Evolutionary conservation across 805 yeast genomes (phyloP).

Genomic region (Kregervanrija fluxuum): DNA sequence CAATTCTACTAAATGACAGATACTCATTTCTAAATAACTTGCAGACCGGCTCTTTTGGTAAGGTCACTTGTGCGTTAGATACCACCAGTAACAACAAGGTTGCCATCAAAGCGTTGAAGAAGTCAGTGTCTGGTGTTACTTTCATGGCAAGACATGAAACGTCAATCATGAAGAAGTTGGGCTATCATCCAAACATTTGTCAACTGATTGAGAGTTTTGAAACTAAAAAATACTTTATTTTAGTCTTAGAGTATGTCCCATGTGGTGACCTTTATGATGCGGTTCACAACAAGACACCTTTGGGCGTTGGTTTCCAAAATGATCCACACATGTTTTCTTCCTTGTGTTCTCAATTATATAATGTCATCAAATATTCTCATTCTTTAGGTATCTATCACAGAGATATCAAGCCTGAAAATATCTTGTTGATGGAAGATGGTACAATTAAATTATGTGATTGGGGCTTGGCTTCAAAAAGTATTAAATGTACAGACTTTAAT

Average conservation of each 20-base stretch:
- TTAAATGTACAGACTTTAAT: constrained; percentile 27
- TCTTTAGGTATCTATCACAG: constrained; percentile 56
- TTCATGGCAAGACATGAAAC: constrained; percentile 52
- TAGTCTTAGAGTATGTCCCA: constrained; percentile 61
- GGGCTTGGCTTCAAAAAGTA: constrained; percentile 51
- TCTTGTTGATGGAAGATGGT: constrained; percentile 44
- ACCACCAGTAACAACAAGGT: constrained; percentile 28
- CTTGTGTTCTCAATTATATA: constrained; percentile 41
- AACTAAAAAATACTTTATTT: constrained; percentile 40
- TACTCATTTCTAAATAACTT: constrained; percentile 38
- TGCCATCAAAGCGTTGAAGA: constrained; percentile 49
- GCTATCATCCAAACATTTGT: constrained; percentile 49
- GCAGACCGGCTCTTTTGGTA: constrained; percentile 57
- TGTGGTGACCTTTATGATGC: constrained; percentile 65
- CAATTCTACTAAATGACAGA: constrained; percentile 27
- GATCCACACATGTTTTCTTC: constrained; percentile 18
- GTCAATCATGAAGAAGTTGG: constrained; percentile 32
- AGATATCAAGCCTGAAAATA: constrained; percentile 70
- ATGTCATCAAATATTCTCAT: constrained; percentile 51
- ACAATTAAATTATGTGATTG: constrained; percentile 62
- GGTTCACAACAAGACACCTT: constrained; percentile 26
- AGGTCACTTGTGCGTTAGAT: constrained; percentile 48
- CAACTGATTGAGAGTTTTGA: constrained; percentile 52
- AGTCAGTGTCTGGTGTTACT: constrained; percentile 33
- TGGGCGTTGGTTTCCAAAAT: constrained; percentile 21